Conservation (phyloP, 2,329 filamentous ascomycete genomes). For the Epichloe festucae region DNA sequence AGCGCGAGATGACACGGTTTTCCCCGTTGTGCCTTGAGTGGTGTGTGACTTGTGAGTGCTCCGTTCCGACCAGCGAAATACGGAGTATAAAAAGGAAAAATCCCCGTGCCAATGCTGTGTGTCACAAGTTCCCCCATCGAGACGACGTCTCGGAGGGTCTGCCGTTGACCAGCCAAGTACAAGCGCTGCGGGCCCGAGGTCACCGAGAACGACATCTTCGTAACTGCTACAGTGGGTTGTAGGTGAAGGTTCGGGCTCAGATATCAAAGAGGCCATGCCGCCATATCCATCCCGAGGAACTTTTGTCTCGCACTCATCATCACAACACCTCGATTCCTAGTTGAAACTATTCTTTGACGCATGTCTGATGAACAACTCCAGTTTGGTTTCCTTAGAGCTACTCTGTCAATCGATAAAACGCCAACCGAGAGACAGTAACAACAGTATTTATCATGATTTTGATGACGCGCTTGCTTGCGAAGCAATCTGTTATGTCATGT, state of each 20-base stretch:
- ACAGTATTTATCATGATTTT: background rate
- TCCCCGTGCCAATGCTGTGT: background rate
- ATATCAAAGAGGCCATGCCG: too few relatives aligned
- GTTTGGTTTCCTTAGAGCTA: background rate
- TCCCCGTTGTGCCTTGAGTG: background rate
- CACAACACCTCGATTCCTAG: background rate
- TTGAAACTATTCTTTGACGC: background rate
- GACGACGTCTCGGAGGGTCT: too few relatives aligned
- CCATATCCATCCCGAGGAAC: too few relatives aligned
- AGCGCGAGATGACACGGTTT: background rate
- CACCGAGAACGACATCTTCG: too few relatives aligned
- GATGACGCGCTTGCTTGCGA: background rate
- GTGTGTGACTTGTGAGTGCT: too few relatives aligned
- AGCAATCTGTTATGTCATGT: slow-evolving; percentile 3
- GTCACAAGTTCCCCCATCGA: background rate
- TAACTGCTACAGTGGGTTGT: too few relatives aligned
- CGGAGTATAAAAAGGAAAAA: background rate
- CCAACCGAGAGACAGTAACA: background rate
- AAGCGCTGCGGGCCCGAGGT: background rate
- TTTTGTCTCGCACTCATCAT: background rate
- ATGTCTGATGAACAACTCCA: background rate
- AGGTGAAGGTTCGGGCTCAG: too few relatives aligned
- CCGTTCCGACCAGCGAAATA: too few relatives aligned
- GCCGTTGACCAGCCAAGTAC: background rate
- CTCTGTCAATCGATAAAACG: background rate